phyloP scores from a whole-genome alignment of 805 yeast species.

The Metschnikowia vanudenii region DNA sequence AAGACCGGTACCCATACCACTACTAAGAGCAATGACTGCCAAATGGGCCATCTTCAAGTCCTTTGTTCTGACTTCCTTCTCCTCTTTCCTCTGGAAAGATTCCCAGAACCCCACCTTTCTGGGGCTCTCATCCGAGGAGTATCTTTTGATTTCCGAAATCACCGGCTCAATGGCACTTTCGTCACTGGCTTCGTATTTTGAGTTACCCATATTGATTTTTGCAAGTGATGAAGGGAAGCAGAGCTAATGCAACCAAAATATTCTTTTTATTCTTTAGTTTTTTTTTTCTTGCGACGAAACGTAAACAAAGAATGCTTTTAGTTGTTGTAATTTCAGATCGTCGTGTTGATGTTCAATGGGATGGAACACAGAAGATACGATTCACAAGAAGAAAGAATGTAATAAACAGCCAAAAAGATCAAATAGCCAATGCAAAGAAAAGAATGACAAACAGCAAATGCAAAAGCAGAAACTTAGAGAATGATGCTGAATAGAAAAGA shows the following conservation, averaged over 20 bases:
- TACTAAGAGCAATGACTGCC: constrained; percentile 33
- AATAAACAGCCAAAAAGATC: not conserved
- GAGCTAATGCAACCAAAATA: too few relatives aligned
- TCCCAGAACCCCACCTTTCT: constrained; percentile 14
- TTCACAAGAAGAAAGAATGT: not conserved
- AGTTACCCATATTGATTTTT: constrained; percentile 4
- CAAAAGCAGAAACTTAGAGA: not conserved
- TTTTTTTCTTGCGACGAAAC: too few relatives aligned
- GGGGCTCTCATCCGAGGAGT: constrained; percentile 8
- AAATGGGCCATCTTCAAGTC: constrained; percentile 28
- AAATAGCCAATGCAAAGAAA: not conserved
- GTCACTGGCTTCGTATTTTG: constrained; percentile 9
- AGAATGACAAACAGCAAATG: not conserved
- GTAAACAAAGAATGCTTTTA: too few relatives aligned
- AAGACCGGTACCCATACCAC: constrained; percentile 44
- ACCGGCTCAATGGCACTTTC: constrained; percentile 17
- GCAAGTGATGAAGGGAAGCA: not conserved
- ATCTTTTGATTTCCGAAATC: constrained; percentile 17
- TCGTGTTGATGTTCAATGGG: not conserved
- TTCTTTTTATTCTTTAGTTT: too few relatives aligned
- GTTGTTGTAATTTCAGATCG: too few relatives aligned
- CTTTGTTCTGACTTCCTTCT: constrained; percentile 12
- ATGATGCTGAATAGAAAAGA: not conserved
- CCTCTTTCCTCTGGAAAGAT: constrained; percentile 17
- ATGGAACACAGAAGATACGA: not conserved